Evolutionary conservation across 2,329 filamentous ascomycete species (phyloP), one percentile per base, ranked within the genome.

Genomic region (Clonostachys chloroleuca): DNA sequence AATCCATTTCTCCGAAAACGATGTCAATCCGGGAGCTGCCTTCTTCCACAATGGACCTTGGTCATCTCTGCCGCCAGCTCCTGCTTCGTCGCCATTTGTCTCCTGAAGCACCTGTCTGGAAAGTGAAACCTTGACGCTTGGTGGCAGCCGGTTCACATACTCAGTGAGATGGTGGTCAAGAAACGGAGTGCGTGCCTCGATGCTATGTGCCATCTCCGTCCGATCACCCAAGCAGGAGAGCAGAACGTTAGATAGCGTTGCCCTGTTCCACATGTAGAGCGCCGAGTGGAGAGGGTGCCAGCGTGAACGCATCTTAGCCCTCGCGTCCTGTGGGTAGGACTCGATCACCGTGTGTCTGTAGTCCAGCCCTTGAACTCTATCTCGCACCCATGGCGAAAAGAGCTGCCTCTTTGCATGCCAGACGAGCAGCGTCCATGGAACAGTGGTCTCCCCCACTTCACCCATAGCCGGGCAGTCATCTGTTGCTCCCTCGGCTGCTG

Each of bases 1-100:
- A 30, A 79, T 69, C 65, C 70, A 75, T 50, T 80, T 78, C 58
- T 78, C 74, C 2, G 55, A 56, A 39, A 73, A 61, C 2, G 52
- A 49, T 12, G 54, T 52, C 13, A 54, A 41, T 6, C 42, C 47
- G 6, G 50, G 47, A 9, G 45, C 46, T 16, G 41, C 42, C 18
- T 45, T 52, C 48, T 47, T 52, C 49, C 40, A 52, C 43, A 36
- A 44, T 9, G 30, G 40, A 13, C 40, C 33, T 9, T 17, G 17
- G 35, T 42, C 47, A 13, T 34, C 43, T 13, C 36, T 20, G 4
- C 20, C 40, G 14, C 39, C 46, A 30, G 24, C 10, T 30, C 10
- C 24, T 30, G 24, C 24, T 30, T 47, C 44, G 20, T 30, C 36
- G 9, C 12, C 20, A 12, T 42, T 42, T 10, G 24, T 30, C 24